Conservation (phyloP, 257 asterid species). For the Plantago major region DNA sequence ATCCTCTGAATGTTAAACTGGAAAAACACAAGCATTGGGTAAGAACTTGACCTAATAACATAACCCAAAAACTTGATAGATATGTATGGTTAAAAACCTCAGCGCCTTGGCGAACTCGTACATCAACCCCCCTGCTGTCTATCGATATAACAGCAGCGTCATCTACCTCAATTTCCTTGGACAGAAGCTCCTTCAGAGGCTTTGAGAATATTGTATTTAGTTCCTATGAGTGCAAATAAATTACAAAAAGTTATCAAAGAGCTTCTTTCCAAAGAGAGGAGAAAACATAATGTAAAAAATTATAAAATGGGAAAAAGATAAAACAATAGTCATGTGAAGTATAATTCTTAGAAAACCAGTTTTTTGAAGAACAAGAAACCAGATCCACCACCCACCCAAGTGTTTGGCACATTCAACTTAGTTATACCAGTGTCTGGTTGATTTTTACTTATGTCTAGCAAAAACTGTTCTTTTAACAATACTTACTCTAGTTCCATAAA, state of each 20-base stretch:
- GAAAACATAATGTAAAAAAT: neutral
- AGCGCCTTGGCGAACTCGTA: slow-evolving; percentile 94
- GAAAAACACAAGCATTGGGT: slow-evolving; percentile 2
- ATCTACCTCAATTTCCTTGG: slow-evolving; percentile 77
- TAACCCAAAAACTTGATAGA: neutral
- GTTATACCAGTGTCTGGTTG: too few species aligned
- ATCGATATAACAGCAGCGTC: slow-evolving; percentile 95
- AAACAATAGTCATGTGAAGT: too few species aligned
- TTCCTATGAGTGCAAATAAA: slow-evolving; percentile 39
- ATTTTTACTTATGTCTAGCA: too few species aligned
- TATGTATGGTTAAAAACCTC: slow-evolving; percentile 41
- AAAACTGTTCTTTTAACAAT: too few species aligned
- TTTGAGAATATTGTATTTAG: slow-evolving; percentile 77
- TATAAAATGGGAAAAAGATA: neutral
- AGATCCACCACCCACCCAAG: too few species aligned
- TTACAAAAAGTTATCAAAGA: neutral
- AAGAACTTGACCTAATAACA: neutral
- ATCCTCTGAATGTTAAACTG: slow-evolving; percentile 80
- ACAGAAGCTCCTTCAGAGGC: slow-evolving; percentile 76
- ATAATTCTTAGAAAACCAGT: too few species aligned
- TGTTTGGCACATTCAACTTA: too few species aligned
- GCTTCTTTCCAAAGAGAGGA: neutral
- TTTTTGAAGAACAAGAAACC: too few species aligned
- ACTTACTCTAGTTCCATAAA: too few species aligned
- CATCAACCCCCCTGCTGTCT: slow-evolving; percentile 81